A percentile compares a stretch with the other conserved stretches of the same genome.
These are phyloP conservation scores for Lyophyllum decastes DNA, from an alignment of 768 basidiomycete genomes.

Conservation along the genomic window DNA sequence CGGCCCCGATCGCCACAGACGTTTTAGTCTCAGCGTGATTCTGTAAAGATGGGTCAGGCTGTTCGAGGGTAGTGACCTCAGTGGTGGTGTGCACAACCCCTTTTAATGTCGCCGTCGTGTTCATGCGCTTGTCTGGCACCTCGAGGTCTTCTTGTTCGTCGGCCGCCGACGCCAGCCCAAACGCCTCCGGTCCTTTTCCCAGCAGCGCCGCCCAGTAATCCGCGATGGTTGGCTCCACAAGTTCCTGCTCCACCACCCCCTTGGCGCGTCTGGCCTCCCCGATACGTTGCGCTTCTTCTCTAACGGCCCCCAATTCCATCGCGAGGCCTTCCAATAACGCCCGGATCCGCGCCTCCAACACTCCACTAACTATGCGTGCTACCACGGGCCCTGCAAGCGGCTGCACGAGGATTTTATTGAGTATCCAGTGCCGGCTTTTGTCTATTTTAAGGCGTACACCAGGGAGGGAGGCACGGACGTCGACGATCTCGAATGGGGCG, in stretches of 20 bases:
- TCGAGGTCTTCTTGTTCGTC: conserved; percentile 5
- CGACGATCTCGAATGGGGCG: conserved; percentile 32
- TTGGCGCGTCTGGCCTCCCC: neutral
- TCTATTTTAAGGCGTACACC: conserved; percentile 32
- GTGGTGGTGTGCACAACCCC: conserved; percentile 31
- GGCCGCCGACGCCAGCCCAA: conserved; percentile 10
- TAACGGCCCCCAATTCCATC: conserved; percentile 17
- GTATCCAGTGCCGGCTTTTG: conserved; percentile 39
- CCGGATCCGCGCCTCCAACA: conserved; percentile 29
- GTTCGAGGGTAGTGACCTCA: conserved; percentile 8
- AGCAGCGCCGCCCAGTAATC: conserved; percentile 31
- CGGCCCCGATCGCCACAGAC: conserved; percentile 35
- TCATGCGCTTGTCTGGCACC: conserved; percentile 18
- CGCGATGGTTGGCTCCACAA: conserved; percentile 15
- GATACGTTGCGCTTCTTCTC: neutral
- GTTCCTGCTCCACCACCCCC: conserved; percentile 11
- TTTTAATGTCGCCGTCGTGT: conserved; percentile 24
- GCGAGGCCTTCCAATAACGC: conserved; percentile 26
- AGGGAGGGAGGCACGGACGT: conserved; percentile 28
- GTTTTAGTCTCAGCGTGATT: conserved; percentile 17
- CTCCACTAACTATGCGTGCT: conserved; percentile 22
- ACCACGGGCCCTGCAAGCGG: conserved; percentile 35
- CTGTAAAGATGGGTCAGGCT: neutral
- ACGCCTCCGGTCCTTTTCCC: conserved; percentile 22
- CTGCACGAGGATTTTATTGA: conserved; percentile 37